phyloP scores from a whole-genome alignment of 139 green algal genomes.

The Chlamydomonas sp. region DNA sequence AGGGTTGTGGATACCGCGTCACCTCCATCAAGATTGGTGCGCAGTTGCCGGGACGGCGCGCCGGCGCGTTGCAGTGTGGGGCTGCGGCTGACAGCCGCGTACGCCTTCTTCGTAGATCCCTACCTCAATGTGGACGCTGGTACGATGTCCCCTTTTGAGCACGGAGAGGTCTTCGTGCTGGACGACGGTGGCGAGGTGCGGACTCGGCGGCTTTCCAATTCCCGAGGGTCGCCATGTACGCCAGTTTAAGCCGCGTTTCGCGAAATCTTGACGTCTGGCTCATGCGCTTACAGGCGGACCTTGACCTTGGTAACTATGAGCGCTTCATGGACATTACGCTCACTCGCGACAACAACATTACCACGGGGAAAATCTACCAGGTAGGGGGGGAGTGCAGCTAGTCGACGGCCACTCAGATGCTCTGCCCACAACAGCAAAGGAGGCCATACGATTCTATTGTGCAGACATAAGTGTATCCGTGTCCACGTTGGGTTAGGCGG shows the following conservation, averaged over 20 bases:
- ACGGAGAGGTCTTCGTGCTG: constrained; percentile 99
- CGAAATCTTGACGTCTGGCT: too few species aligned
- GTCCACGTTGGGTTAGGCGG: too few species aligned
- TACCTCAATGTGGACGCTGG: constrained; percentile 99
- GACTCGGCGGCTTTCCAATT: constrained; percentile 2
- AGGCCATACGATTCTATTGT: neutral
- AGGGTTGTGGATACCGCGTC: constrained; percentile 91
- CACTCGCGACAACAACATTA: constrained; percentile 97
- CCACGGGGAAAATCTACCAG: constrained; percentile 97
- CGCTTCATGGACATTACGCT: constrained; percentile 98
- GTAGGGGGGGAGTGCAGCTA: constrained; percentile 32
- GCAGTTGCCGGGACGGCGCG: neutral
- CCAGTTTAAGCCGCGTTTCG: neutral
- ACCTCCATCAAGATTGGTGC: constrained; percentile 98
- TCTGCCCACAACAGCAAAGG: neutral
- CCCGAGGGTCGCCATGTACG: neutral
- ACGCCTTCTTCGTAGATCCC: constrained; percentile 78
- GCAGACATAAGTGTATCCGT: neutral
- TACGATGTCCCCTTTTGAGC: constrained; percentile 99
- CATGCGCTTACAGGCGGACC: constrained; percentile 76
- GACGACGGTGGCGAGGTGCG: constrained; percentile 97
- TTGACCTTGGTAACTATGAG: constrained; percentile 99
- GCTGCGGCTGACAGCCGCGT: neutral
- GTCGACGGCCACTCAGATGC: neutral
- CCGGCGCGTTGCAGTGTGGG: too few species aligned